phyloP scores from a whole-genome alignment of 345 rosid genomes.

The Eucalyptus marginata region DNA sequence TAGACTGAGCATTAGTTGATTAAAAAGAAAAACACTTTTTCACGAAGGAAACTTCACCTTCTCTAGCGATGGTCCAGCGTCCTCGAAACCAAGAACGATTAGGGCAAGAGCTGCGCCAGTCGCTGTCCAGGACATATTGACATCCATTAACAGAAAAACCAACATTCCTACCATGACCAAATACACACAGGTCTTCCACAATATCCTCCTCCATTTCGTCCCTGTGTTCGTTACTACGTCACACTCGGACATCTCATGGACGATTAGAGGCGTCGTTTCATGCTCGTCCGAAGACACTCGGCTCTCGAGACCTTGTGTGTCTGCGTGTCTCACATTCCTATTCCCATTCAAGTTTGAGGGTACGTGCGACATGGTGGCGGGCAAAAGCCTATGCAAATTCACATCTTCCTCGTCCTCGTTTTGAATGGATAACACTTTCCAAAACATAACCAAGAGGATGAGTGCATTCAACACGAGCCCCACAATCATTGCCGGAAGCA shows the following conservation, averaged over 20 bases:
- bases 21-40: neutral
- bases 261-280: neutral
- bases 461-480: neutral
- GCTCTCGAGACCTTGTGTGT: neutral
- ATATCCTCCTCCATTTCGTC: constrained; percentile 32
- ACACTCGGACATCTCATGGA: neutral
- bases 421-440: neutral
- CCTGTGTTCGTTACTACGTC: neutral
- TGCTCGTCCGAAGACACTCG: neutral
- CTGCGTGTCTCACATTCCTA: neutral
- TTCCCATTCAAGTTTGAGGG: neutral
- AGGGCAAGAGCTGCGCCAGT: constrained; percentile 77
- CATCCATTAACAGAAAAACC: constrained; percentile 53
- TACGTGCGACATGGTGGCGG: neutral
- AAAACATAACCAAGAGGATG: neutral
- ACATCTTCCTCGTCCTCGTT: neutral
- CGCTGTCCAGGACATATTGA: constrained; percentile 88
- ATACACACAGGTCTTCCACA: constrained; percentile 64
- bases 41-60: constrained; percentile 32
- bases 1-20: neutral
- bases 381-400: neutral
- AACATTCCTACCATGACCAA: constrained; percentile 64
- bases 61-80: constrained; percentile 65
- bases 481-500: neutral
- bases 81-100: constrained; percentile 73